phyloP scores from a whole-genome alignment of 768 basidiomycete species.

The Coprinellus micaceus region DNA sequence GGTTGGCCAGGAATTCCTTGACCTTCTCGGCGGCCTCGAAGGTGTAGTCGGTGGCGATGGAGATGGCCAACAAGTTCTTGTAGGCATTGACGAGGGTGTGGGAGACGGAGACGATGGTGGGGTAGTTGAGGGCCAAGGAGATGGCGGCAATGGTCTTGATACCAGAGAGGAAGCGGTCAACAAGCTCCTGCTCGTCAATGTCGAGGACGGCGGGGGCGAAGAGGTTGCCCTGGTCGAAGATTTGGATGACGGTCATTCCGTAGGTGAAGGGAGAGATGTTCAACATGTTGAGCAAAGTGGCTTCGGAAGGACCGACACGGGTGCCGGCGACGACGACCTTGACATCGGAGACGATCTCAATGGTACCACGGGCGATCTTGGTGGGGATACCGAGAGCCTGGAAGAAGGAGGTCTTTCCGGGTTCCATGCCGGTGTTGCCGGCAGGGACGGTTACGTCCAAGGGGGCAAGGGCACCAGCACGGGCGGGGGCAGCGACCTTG shows the following conservation, averaged over 20 bases:
- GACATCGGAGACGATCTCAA: conserved; percentile 97
- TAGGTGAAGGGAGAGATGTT: conserved; percentile 99
- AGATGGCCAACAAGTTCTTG: conserved; percentile 94
- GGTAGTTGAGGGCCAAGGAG: conserved; percentile 94
- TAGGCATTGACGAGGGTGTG: conserved; percentile 98
- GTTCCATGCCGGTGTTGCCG: conserved; percentile 99
- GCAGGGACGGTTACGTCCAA: conserved; percentile 89
- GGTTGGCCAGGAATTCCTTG: conserved; percentile 97
- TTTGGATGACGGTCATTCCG: conserved; percentile 97
- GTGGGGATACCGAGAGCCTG: conserved; percentile 99
- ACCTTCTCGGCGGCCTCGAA: conserved; percentile 94
- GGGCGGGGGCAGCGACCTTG: conserved; percentile 97
- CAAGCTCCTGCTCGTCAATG: conserved; percentile 84
- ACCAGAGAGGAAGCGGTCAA: conserved; percentile 88
- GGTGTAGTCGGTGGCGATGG: conserved; percentile 87
- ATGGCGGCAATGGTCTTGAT: conserved; percentile 95
- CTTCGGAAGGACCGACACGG: conserved; percentile 96
- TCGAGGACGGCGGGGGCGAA: conserved; percentile 92
- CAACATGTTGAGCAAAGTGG: conserved; percentile 98
- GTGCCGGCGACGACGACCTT: conserved; percentile 90
- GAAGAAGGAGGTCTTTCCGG: conserved; percentile 99
- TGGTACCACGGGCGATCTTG: conserved; percentile 99
- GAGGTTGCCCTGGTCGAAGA: conserved; percentile 90
- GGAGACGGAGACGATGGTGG: conserved; percentile 87
- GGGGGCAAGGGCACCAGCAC: conserved; percentile 95